Evolutionary conservation across 306 rosid genomes (phyloP).

Genomic region (Castanopsis chinensis): DNA sequence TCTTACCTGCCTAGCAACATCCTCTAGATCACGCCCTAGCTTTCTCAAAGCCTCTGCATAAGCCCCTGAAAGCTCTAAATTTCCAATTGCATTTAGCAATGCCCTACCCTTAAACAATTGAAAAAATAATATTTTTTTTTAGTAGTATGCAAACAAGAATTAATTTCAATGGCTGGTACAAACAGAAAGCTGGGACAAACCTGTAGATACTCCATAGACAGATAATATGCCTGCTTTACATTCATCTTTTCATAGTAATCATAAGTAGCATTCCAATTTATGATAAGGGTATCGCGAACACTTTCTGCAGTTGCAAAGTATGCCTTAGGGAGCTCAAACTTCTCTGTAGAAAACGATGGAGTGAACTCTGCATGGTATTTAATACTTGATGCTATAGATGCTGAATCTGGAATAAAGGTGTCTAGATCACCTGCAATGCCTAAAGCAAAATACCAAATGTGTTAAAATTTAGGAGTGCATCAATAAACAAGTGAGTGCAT

Average conservation of each 20-base stretch:
- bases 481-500: too few species aligned
- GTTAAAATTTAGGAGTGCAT: too few species aligned
- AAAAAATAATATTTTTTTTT: conserved; percentile 2
- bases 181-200: conserved; percentile 38
- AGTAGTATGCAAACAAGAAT: too few species aligned
- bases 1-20: conserved; percentile 67
- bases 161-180: neutral
- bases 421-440: conserved; percentile 40
- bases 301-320: conserved; percentile 88
- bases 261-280: conserved; percentile 88
- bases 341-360: conserved; percentile 73
- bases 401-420: conserved; percentile 50
- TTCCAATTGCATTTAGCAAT: conserved; percentile 86
- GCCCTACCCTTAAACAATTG: conserved; percentile 82
- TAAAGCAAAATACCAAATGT: conserved; percentile 27
- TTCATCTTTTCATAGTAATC: conserved; percentile 63
- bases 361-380: conserved; percentile 95
- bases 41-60: conserved; percentile 90
- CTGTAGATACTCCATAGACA: conserved; percentile 98
- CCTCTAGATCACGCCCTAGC: conserved; percentile 73
- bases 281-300: conserved; percentile 78
- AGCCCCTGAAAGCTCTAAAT: conserved; percentile 79
- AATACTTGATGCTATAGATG: conserved; percentile 75
- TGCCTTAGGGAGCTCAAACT: conserved; percentile 73
- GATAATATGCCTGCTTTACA: conserved; percentile 92